Base-by-base conservation (phyloP, 345 rosid species). In the Acer campestre region DNA sequence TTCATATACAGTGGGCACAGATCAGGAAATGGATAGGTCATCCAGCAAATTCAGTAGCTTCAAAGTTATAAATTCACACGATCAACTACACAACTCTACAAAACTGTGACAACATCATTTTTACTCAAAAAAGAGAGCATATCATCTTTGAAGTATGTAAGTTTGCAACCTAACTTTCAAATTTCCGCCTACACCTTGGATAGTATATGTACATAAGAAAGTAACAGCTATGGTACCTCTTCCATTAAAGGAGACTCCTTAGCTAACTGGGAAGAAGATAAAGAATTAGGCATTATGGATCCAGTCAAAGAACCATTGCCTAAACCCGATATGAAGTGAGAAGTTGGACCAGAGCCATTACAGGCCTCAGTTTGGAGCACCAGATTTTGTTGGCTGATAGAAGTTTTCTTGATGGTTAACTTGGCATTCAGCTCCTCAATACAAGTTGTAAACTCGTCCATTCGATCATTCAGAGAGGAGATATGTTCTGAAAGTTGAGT, bases 401-500 rank as follows among this genome's bases (percentile, higher is more conserved):
- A 75, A 84, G 66, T 82, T 49, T 77, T 90, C 79, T 88, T 88
- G 79, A 84, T 53, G 31, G 83, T 77, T 59, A 94, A 79, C 87
- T 89, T 90, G 74, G 90, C 84, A 72, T 87, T 94, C 46, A 97
- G 83, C 82, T 94, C 98, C 80, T 97, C 98, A 7, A 94, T 86
- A 7, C 79, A 84, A 31, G 75, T 68, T 14, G 97, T 93, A 83
- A 94, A 97, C 82, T 94, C 99, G 46, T 94, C 98, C 94, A 97
- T 93, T 83, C 96, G 88, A 68, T 93, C 99, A 78, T 88, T 87
- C 72, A 97, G 90, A 0, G 93, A 82, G 51, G 97, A 89, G 73
- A 97, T 97, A 78, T 93, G 99, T 67, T 97, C 98, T 3, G 93
- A 93, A 81, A 97, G 98, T 80, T 91, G 97, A 81, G 94, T 86